Base-by-base conservation (phyloP, 805 yeast species). In the Hanseniaspora mollemarum region DNA sequence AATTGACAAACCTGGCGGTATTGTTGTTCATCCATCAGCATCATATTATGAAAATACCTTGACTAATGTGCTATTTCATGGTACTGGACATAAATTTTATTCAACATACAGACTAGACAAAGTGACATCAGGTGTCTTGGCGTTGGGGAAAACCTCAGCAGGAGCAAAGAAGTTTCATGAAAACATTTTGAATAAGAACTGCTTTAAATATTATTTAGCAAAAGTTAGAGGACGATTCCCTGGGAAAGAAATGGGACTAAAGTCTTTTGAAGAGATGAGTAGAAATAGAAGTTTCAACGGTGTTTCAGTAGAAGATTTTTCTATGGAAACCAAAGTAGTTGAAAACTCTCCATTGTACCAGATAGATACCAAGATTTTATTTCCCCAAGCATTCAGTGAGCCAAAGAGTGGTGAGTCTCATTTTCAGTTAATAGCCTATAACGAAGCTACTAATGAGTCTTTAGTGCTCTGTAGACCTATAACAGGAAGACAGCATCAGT, bases 401-500 rank as follows among this genome's bases (percentile, higher is more conserved):
- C 65, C 70, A 1, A 84, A 82, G 57, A 78, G 76, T 4, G 88
- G 96, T 8, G 72, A 63, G 24, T 92, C 97, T 0, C 62, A 67
- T 15, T 88, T 90, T 65, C 69, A 65, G 53, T 73, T 83, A 22
- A 63, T 82, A 0, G 71, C 80, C 2, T 84, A 75, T 60, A 81
- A 84, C 61, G 72, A 81, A 1, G 60, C 69, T 1, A 25, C 19
- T 1, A 62, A 70, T 43, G 58, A 65, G 46, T 81, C 64, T 22
- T 69, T 92, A 13, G 95, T 92, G 1, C 69, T 78, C 45, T 88
- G 96, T 64, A 74, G 71, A 57, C 98, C 98, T 2, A 66, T 74
- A n/a, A 88, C 97, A 0, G 98, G 98, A 0, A 72, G 98, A 59
- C 87, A 96, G 0, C 98, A 90, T 63, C 98, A 90, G 63, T 86